A percentile compares a stretch with the other conserved stretches of the same genome.
These are phyloP conservation scores for Saccharomyces hybrid DNA, from an alignment of 1,139 yeast genomes.

Conservation along the genomic window DNA sequence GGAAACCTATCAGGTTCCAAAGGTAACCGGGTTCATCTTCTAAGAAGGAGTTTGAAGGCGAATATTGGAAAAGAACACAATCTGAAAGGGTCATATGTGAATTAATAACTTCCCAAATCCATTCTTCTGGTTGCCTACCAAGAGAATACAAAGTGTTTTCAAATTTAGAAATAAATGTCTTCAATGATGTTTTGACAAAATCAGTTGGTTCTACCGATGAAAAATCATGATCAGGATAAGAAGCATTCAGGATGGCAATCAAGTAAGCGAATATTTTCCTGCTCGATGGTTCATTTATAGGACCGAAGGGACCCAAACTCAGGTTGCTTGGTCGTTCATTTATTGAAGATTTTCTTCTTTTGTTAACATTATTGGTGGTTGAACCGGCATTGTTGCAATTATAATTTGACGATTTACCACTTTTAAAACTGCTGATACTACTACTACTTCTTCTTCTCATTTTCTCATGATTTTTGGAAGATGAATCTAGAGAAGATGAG, in stretches of 20 bases:
- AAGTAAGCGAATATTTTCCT: conserved; percentile 85
- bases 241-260: conserved; percentile 82
- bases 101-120: conserved; percentile 88
- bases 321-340: conserved; percentile 22
- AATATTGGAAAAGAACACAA: conserved; percentile 67
- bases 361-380: not conserved
- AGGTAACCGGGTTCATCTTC: conserved; percentile 49
- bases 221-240: conserved; percentile 95
- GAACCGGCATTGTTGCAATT: not conserved
- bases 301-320: conserved; percentile 79
- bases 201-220: conserved; percentile 80
- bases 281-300: conserved; percentile 73
- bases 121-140: conserved; percentile 49
- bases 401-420: not conserved
- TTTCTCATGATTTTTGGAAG: conserved; percentile 5
- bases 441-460: conserved; percentile 24
- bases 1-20: conserved; percentile 92
- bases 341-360: conserved; percentile 24
- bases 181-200: conserved; percentile 48
- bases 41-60: conserved; percentile 71
- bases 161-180: conserved; percentile 60
- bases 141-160: conserved; percentile 74
- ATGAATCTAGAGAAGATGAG: conserved; percentile 27
- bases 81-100: conserved; percentile 74
- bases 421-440: conserved; percentile 2